Evolutionary conservation across 2,329 filamentous ascomycete genomes (phyloP).

Genomic region (Diplodia sapinea): DNA sequence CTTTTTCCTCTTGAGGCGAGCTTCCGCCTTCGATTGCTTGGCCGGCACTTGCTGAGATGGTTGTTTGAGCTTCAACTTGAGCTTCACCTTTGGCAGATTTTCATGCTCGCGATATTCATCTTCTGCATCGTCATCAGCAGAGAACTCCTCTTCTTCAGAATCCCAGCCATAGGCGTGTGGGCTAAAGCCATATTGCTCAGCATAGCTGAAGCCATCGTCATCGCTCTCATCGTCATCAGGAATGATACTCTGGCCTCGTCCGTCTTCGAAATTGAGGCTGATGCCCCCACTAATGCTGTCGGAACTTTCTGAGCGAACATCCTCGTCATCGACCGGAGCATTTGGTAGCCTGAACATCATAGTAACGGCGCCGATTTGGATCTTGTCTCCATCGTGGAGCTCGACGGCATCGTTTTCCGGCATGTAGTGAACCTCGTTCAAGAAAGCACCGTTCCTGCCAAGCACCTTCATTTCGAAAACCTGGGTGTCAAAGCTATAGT

Average conservation of each 20-base stretch:
- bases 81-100: conserved; percentile 36
- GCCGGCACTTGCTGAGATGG: conserved; percentile 10
- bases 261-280: conserved; percentile 74
- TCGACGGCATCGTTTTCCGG: conserved; percentile 59
- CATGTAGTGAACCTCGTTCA: conserved; percentile 64
- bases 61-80: conserved; percentile 38
- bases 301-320: conserved; percentile 42
- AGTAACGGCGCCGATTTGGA: conserved; percentile 74
- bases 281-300: conserved; percentile 62
- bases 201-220: conserved; percentile 28
- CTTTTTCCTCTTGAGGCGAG: conserved; percentile 12
- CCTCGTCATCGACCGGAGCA: conserved; percentile 61
- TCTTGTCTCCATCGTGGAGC: conserved; percentile 67
- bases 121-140: conserved; percentile 42
- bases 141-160: conserved; percentile 31
- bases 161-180: conserved; percentile 30
- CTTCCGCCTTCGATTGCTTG: conserved; percentile 26
- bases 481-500: conserved; percentile 67
- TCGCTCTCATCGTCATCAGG: conserved; percentile 40
- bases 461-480: conserved; percentile 70
- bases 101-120: conserved; percentile 47
- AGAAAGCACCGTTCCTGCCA: conserved; percentile 71
- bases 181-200: conserved; percentile 28
- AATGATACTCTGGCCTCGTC: conserved; percentile 61
- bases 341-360: conserved; percentile 73